A percentile compares a stretch with the other conserved stretches of the same genome.
These are phyloP conservation scores for Linnemannia hyalina DNA, from an alignment of 192 early-diverging fungal species.

Conservation along the genomic window DNA sequence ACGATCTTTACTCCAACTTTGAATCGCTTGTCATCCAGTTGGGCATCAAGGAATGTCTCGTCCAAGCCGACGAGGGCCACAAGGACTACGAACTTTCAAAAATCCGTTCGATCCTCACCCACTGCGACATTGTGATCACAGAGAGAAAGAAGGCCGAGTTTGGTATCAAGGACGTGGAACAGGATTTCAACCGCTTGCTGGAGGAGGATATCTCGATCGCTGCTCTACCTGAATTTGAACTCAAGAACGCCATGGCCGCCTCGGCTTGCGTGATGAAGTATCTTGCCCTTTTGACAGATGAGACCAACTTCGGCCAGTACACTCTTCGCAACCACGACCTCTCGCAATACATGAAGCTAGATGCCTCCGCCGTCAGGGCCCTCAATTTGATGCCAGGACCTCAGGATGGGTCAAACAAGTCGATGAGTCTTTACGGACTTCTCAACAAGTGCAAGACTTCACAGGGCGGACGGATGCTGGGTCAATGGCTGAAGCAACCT, in stretches of 20 bases:
- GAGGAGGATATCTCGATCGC: constrained; percentile 74
- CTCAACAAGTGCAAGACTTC: constrained; percentile 92
- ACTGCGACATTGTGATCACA: constrained; percentile 85
- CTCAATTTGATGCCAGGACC: constrained; percentile 87
- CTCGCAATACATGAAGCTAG: constrained; percentile 92
- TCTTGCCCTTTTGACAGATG: constrained; percentile 78
- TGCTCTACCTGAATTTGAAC: constrained; percentile 78
- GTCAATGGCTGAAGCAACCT: constrained; percentile 95
- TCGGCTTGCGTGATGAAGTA: constrained; percentile 81
- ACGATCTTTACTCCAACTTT: constrained; percentile 92
- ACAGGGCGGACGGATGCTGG: constrained; percentile 86
- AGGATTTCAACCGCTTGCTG: constrained; percentile 88
- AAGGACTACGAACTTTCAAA: constrained; percentile 79
- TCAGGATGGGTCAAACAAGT: constrained; percentile 70
- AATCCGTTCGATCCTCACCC: constrained; percentile 76
- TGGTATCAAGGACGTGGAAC: constrained; percentile 81
- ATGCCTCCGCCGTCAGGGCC: constrained; percentile 89
- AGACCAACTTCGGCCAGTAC: constrained; percentile 86
- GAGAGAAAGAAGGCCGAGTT: constrained; percentile 76
- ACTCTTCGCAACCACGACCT: constrained; percentile 78
- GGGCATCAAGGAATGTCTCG: constrained; percentile 91
- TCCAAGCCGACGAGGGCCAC: constrained; percentile 67
- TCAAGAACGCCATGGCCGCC: constrained; percentile 77
- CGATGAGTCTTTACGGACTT: constrained; percentile 78
- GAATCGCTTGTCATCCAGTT: constrained; percentile 95